Evolutionary conservation across 257 asterid species (phyloP), one percentile per base, ranked within the genome.

Genomic region (Datura wrightii): DNA sequence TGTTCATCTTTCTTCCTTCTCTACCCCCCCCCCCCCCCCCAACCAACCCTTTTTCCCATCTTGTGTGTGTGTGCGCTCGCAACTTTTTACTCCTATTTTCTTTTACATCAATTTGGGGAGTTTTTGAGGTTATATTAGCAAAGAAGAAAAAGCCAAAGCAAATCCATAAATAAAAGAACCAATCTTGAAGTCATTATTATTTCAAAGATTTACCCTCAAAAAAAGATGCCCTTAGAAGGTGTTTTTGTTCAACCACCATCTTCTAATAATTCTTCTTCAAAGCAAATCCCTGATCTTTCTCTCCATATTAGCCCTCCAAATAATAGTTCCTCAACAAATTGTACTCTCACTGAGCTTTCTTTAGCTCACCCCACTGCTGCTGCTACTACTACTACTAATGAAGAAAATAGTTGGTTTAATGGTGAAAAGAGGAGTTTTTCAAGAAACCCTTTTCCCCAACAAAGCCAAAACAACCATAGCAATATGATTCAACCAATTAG

Each of bases 261-360:
- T 67, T 82, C 79, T 41, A 72, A 70, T 59, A 59, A 59, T 59
- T 69, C 79, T 39, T 52, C 82, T 31, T 78, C 82, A 78, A 78
- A 52, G 2, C 82, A 53, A 78, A 78, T 34, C 8, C 83, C 83
- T 44, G 86, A 84, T 76, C 86, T 84, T 52, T 84, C 86, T 24
- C 86, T 84, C 2, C 83, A 84, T n/a, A 84, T 84, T 65, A 84
- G 86, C 71, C 86, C 54, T 58, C 86, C 86, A 78, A 78, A 78
- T 46, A 63, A 1, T 31, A 74, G 5, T 31, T 50, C 82, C 0
- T 50, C 63, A 54, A 62, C 56, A 60, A 48, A 42, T 58, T 60
- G 42, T 58, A 24, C 60, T 59, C 74, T 39, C 5, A 80, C 71
- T 1, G 84, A 81, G 58, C 60, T 81, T 11, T 81, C 78, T 14